These are phyloP conservation scores for Cephaloascus albidus DNA, from an alignment of 805 yeast species.

Conservation along the genomic window DNA sequence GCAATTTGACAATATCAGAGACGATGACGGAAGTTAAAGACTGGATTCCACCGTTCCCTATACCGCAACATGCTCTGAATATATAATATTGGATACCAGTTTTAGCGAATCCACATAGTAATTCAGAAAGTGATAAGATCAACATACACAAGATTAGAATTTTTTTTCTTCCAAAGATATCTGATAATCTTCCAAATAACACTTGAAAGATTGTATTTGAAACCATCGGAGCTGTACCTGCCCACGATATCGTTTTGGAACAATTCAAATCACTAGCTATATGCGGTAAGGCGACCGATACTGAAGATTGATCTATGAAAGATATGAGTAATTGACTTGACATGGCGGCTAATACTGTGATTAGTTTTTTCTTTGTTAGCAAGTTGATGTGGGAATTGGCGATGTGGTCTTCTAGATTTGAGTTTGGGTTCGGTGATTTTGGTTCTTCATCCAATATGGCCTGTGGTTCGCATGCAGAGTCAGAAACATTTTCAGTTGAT, in stretches of 20 bases:
- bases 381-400: too few species aligned
- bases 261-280: conserved; percentile 40
- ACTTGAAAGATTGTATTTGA: conserved; percentile 45
- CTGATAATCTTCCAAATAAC: conserved; percentile 43
- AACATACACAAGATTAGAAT: conserved; percentile 28
- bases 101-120: conserved; percentile 43
- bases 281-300: conserved; percentile 37
- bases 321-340: conserved; percentile 24
- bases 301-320: conserved; percentile 40
- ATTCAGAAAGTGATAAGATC: conserved; percentile 31
- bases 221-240: conserved; percentile 45
- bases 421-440: too few species aligned
- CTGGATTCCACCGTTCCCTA: conserved; percentile 45
- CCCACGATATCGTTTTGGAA: conserved; percentile 44
- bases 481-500: too few species aligned
- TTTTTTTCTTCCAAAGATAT: conserved; percentile 42
- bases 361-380: too few species aligned
- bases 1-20: conserved; percentile 43
- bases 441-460: too few species aligned
- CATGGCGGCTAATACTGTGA: too few species aligned
- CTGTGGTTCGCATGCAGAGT: too few species aligned
- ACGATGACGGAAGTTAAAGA: conserved; percentile 42
- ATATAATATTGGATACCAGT: conserved; percentile 39
- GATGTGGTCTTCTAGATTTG: too few species aligned
- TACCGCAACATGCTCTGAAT: conserved; percentile 46